Percentiles rank a stretch among this genome's conserved stretches.
phyloP scores from a whole-genome alignment of 768 basidiomycete genomes.

The Holtermannia corniformis region DNA sequence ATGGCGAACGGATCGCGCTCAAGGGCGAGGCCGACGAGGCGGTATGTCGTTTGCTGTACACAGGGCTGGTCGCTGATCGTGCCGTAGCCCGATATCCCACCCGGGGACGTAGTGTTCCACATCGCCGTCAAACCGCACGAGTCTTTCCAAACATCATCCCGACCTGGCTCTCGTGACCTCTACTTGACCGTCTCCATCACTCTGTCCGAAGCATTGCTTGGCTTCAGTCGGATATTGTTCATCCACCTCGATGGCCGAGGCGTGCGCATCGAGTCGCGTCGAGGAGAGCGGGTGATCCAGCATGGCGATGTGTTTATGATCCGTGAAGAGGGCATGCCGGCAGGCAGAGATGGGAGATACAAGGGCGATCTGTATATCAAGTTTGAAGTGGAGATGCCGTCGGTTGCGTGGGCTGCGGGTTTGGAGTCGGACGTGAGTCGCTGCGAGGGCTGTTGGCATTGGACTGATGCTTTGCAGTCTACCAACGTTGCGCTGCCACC shows the following conservation, averaged over 20 bases:
- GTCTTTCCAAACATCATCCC: conserved; percentile 47
- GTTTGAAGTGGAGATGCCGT: conserved; percentile 82
- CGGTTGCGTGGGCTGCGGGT: conserved; percentile 60
- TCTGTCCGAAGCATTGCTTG: conserved; percentile 84
- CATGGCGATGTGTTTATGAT: conserved; percentile 64
- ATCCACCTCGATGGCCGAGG: conserved; percentile 90
- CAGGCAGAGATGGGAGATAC: conserved; percentile 47
- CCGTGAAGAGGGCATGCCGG: conserved; percentile 82
- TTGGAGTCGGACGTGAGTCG: conserved; percentile 45
- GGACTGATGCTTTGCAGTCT: conserved; percentile 1
- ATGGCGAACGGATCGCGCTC: conserved; percentile 74
- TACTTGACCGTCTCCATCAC: conserved; percentile 73
- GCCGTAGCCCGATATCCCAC: conserved; percentile 64
- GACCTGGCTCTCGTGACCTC: conserved; percentile 53
- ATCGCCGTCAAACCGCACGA: conserved; percentile 60
- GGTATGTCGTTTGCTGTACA: conserved; percentile 45
- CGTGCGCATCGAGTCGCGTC: conserved; percentile 63
- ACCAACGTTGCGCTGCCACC: conserved; percentile 11
- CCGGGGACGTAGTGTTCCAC: conserved; percentile 85
- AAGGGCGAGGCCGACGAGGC: conserved; percentile 87
- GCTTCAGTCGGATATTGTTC: conserved; percentile 83
- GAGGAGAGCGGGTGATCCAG: conserved; percentile 52
- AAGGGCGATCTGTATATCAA: conserved; percentile 76
- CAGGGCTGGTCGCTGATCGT: neutral
- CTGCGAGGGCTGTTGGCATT: neutral